A percentile compares a stretch with the other conserved stretches of the same genome.
phyloP scores from a whole-genome alignment of 768 basidiomycete genomes.

The Tricholoma sp. region DNA sequence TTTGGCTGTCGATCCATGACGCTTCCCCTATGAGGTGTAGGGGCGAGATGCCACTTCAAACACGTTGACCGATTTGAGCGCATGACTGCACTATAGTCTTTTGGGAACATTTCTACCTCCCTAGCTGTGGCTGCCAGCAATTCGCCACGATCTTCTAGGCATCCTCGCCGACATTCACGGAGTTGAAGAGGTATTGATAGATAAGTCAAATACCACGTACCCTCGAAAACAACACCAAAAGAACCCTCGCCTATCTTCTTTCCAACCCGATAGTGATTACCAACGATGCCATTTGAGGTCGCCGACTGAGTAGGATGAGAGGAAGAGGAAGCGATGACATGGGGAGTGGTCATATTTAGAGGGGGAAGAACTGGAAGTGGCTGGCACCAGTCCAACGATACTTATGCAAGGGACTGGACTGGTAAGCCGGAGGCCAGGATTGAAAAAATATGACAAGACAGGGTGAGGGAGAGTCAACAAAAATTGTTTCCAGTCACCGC shows the following conservation, averaged over 20 bases:
- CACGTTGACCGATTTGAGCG: not conserved
- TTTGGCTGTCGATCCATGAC: not conserved
- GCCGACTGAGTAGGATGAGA: constrained; percentile 60
- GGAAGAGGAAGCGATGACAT: constrained; percentile 78
- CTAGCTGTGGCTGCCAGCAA: not conserved
- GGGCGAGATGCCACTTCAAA: not conserved
- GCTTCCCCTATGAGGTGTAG: not conserved
- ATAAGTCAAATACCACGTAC: constrained; percentile 35
- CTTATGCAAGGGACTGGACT: constrained; percentile 13
- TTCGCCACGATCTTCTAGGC: not conserved
- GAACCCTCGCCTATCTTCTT: constrained; percentile 99
- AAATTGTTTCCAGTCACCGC: not conserved
- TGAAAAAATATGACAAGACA: constrained; percentile 7
- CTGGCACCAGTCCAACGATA: constrained; percentile 21
- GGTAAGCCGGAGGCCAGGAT: constrained; percentile 16
- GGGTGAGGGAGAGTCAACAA: constrained; percentile 2
- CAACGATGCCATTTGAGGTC: constrained; percentile 69
- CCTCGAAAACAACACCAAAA: constrained; percentile 98
- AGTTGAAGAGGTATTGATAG: not conserved
- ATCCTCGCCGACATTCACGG: not conserved
- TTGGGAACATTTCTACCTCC: not conserved
- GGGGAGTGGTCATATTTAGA: constrained; percentile 66
- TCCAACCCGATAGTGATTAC: constrained; percentile 81
- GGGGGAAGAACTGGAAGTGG: constrained; percentile 6
- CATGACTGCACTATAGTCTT: not conserved